Percentiles rank a stretch among this genome's conserved stretches.
Conservation (phyloP, 2,329 filamentous ascomycete genomes). For the Zymoseptoria ardabiliae region DNA sequence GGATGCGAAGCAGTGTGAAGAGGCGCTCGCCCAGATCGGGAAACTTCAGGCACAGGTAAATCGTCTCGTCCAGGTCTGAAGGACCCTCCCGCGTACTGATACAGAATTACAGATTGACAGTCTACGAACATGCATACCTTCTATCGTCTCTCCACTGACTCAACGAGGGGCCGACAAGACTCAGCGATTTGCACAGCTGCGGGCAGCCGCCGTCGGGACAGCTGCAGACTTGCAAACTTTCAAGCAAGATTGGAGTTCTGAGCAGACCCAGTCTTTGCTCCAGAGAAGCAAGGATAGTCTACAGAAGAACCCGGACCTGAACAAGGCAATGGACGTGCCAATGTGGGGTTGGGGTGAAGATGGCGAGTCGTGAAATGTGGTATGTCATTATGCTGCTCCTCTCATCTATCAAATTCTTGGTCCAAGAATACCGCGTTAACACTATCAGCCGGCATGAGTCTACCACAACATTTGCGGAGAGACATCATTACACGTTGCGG, state of each 20-base stretch:
- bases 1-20: constrained; percentile 23
- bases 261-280: constrained; percentile 31
- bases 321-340: constrained; percentile 27
- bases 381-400: constrained; percentile 16
- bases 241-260: constrained; percentile 31
- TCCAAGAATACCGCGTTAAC: background rate
- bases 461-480: background rate
- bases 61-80: background rate
- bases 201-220: constrained; percentile 31
- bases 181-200: constrained; percentile 33
- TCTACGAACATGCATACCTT: constrained; percentile 37
- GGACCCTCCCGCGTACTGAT: background rate
- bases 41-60: constrained; percentile 37
- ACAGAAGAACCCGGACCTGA: constrained; percentile 32
- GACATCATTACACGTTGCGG: background rate
- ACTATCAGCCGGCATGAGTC: background rate
- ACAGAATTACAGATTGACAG: constrained; percentile 33
- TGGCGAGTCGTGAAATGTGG: constrained; percentile 8
- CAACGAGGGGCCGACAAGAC: constrained; percentile 21
- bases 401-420: background rate
- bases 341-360: constrained; percentile 35
- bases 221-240: constrained; percentile 33
- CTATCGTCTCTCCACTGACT: constrained; percentile 35
- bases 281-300: constrained; percentile 31
- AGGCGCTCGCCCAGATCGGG: constrained; percentile 39